Evolutionary conservation across 2,329 filamentous ascomycete species (phyloP), one percentile per base, ranked within the genome.

Genomic region (Botrytis hyacinthi): DNA sequence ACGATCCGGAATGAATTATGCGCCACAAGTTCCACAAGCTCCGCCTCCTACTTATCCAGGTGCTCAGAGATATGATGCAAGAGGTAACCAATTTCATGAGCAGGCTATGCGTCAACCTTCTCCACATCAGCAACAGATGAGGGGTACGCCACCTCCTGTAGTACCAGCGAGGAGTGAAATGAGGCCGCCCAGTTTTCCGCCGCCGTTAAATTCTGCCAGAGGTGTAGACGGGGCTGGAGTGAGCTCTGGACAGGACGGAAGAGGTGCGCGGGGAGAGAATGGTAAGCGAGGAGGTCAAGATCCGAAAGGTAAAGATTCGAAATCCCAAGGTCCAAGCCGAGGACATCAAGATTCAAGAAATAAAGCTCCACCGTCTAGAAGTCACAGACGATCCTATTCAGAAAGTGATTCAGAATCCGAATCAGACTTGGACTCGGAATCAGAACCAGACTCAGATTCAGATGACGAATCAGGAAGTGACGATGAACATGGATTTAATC

Each of bases 1-100:
- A 62, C 6, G 60, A 62, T 18, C 37, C 3, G 51, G 26, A 10
- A 70, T 70, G 67, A 59, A 42, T 29, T 70, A 70, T 70, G 18
- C 22, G 32, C 32, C 69, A 20, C 69, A 51, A 35, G 29, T 46
- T 18, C 54, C 29, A 8, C 26, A 42, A 42, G 40, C 29, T 10
- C 48, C 66, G 10, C 46, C 16, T 57, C 46, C 48, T 61, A 61
- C 3, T 26, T 63, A 63, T 63, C 42, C 59, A 4, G 44, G 32
- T 16, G 42, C 59, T 20, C 69, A 26, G 44, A 71, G 59, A 63
- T 71, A 51, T 37, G 42, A 71, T n/a, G 18, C 9, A 10, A 37
- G 40, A 44, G 54, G 57, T 26, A 70, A 61, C 1, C 37, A 48
- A 40, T 51, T 37, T 8, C 42, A n/a, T 8, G 68, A 14, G 8